Evolutionary conservation across 768 basidiomycete genomes (phyloP).

Genomic region (Collybiopsis confluens): DNA sequence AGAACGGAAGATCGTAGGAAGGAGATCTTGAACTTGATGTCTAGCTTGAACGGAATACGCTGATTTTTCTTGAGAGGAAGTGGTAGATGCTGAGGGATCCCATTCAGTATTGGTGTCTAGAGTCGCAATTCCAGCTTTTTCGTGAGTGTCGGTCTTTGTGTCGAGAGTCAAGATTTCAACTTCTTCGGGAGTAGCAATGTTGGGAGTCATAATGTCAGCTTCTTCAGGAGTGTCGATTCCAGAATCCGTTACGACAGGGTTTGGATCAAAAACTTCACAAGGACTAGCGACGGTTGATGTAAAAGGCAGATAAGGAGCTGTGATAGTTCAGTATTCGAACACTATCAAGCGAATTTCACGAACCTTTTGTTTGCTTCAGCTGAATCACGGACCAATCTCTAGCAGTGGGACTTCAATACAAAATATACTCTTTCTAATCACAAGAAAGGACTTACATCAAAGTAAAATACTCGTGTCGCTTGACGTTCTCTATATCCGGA

Average conservation of each 20-base stretch:
- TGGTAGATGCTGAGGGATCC: not conserved
- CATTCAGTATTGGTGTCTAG: not conserved
- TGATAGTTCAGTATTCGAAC: not conserved
- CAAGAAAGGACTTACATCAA: constrained; percentile 33
- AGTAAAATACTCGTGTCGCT: constrained; percentile 45
- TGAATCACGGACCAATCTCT: not conserved
- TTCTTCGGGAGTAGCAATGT: too few relatives aligned
- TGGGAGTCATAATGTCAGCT: too few relatives aligned
- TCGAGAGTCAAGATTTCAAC: too few relatives aligned
- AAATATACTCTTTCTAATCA: not conserved
- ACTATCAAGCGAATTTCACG: not conserved
- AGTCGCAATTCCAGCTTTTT: too few relatives aligned
- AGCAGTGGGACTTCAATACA: not conserved
- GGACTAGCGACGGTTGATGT: too few relatives aligned
- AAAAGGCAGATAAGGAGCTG: constrained; percentile 5
- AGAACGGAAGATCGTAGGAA: constrained; percentile 7
- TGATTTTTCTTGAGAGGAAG: not conserved
- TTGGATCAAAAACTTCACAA: too few relatives aligned
- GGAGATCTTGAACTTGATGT: constrained; percentile 6
- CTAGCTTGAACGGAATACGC: constrained; percentile 8
- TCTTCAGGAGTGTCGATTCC: too few relatives aligned
- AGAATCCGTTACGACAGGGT: too few relatives aligned
- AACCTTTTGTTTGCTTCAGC: not conserved
- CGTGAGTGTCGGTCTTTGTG: too few relatives aligned
- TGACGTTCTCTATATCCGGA: constrained; percentile 34